phyloP scores from a whole-genome alignment of 2,329 filamentous ascomycete species.

The Pseudopyricularia javanii region DNA sequence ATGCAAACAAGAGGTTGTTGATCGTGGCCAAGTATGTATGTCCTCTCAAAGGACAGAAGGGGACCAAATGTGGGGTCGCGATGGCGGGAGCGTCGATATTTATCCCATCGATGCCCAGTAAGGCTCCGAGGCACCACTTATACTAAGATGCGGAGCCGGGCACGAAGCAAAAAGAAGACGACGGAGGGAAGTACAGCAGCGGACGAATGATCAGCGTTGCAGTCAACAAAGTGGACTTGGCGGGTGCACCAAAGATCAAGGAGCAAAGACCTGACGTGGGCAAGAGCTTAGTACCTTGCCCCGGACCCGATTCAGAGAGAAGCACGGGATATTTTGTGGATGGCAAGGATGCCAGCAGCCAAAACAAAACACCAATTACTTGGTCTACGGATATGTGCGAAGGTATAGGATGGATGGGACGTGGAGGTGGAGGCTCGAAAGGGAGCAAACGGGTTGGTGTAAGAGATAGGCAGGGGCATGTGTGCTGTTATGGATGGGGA shows the following conservation, averaged over 20 bases:
- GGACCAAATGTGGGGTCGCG: slow-evolving; percentile 1
- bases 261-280: not conserved
- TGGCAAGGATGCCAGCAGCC: not conserved
- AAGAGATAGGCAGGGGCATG: too few relatives aligned
- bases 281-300: not conserved
- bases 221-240: not conserved
- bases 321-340: not conserved
- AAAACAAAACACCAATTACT: not conserved
- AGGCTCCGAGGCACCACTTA: not conserved
- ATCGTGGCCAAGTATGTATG: not conserved
- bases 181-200: not conserved
- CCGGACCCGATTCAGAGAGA: not conserved
- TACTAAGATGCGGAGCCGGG: not conserved
- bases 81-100: not conserved
- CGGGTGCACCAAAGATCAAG: not conserved
- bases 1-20: not conserved
- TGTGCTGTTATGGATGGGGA: too few relatives aligned
- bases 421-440: too few relatives aligned
- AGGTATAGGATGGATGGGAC: too few relatives aligned
- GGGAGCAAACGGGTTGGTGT: too few relatives aligned
- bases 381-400: not conserved
- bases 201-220: not conserved
- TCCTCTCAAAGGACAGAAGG: not conserved
- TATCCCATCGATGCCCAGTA: slow-evolving; percentile 3
- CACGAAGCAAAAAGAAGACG: not conserved